A percentile compares a stretch with the other conserved stretches of the same genome.
Conservation (phyloP, 2,329 filamentous ascomycete genomes). For the Diaporthe sp. region DNA sequence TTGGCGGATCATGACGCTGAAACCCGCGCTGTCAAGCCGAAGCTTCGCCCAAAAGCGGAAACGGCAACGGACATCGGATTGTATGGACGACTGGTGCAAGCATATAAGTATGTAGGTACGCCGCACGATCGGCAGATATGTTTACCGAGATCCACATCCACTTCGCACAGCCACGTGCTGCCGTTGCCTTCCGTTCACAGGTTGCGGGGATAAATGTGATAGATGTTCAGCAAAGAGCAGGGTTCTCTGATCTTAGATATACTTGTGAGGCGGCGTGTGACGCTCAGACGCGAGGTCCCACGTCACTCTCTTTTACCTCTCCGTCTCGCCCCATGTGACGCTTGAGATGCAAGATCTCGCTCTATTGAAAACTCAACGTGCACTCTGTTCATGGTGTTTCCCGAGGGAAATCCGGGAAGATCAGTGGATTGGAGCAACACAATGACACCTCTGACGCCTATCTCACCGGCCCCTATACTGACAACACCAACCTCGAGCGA, state of each 20-base stretch:
- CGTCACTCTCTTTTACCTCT: neutral
- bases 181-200: conserved; percentile 1
- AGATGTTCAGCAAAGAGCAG: neutral
- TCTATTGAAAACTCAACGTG: neutral
- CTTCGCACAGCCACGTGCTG: conserved; percentile 20
- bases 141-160: conserved; percentile 15
- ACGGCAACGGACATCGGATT: neutral
- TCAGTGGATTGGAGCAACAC: neutral
- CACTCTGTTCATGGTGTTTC: neutral
- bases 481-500: neutral
- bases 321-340: no score
- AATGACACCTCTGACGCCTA: neutral
- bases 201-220: neutral
- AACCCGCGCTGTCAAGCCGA: conserved; percentile 8
- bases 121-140: conserved; percentile 12
- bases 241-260: neutral
- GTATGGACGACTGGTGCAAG: neutral
- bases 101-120: neutral
- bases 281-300: neutral
- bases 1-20: conserved; percentile 18
- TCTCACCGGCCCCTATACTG: neutral
- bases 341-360: neutral
- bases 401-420: neutral
- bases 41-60: conserved; percentile 11
- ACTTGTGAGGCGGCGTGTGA: neutral